Evolutionary conservation across 306 rosid genomes (phyloP).

Genomic region (Corylus heterophylla): DNA sequence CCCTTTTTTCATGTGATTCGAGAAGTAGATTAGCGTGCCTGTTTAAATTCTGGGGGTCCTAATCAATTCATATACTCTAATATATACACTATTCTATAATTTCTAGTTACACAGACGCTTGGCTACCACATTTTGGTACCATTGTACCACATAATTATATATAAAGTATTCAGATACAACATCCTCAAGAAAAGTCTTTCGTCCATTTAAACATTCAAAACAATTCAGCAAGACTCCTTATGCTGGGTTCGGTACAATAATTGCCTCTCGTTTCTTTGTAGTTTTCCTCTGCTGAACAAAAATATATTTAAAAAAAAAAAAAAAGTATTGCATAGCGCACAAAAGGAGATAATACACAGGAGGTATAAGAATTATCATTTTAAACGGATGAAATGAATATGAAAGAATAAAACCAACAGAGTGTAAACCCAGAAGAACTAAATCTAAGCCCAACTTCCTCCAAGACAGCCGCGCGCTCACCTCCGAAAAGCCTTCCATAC

Average conservation of each 20-base stretch:
- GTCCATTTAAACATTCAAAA: not conserved
- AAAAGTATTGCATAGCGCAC: not conserved
- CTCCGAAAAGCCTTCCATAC: not conserved
- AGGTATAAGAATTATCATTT: not conserved
- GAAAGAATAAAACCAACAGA: not conserved
- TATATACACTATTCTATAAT: no score
- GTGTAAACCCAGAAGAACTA: no score
- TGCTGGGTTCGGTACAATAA: not conserved
- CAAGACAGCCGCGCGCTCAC: not conserved
- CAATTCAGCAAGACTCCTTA: not conserved
- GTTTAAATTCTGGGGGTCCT: no score
- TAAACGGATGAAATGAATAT: slow-evolving; percentile 1
- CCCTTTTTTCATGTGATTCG: no score
- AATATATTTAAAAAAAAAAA: not conserved
- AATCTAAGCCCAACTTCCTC: no score
- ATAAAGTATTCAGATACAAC: not conserved
- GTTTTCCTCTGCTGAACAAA: not conserved
- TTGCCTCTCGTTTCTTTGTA: not conserved
- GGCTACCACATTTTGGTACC: no score
- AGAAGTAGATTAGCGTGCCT: no score
- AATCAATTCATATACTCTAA: no score
- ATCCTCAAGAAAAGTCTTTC: not conserved
- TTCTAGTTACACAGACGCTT: no score
- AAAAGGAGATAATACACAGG: not conserved
- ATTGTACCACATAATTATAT: no score